These are phyloP conservation scores for Peronospora farinosa DNA, from an alignment of 352 stramenopile genomes.

Conservation along the genomic window DNA sequence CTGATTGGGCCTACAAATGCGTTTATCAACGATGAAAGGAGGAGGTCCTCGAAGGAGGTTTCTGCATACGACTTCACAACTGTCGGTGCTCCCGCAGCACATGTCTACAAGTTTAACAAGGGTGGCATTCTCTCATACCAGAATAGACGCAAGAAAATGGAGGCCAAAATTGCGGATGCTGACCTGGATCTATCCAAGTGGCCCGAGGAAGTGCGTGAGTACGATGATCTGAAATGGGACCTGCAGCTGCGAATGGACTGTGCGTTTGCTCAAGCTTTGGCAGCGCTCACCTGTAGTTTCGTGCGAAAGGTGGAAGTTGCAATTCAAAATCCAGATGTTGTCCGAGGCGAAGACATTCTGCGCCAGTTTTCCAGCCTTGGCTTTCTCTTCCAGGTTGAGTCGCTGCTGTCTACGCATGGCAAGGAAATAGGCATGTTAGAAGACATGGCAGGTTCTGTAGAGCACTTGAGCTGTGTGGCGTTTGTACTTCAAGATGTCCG, in stretches of 20 bases:
- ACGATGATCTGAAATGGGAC: slow-evolving; percentile 83
- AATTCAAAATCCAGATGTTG: slow-evolving; percentile 66
- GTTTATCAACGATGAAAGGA: slow-evolving; percentile 81
- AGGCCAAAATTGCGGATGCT: slow-evolving; percentile 57
- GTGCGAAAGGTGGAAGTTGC: slow-evolving; percentile 84
- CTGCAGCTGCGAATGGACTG: slow-evolving; percentile 79
- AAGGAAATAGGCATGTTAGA: slow-evolving; percentile 96
- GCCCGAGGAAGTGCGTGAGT: slow-evolving; percentile 74
- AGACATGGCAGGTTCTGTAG: slow-evolving; percentile 81
- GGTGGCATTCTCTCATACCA: slow-evolving; percentile 79
- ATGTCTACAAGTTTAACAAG: slow-evolving; percentile 86
- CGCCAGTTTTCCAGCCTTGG: slow-evolving; percentile 75
- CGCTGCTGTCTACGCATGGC: slow-evolving; percentile 90
- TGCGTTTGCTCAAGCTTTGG: slow-evolving; percentile 70
- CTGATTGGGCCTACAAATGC: slow-evolving; percentile 75
- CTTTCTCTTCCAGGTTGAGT: slow-evolving; percentile 89
- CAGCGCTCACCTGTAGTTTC: slow-evolving; percentile 69
- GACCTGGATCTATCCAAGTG: slow-evolving; percentile 73
- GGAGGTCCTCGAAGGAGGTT: slow-evolving; percentile 72
- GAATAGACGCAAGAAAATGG: slow-evolving; percentile 75
- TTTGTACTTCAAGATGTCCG: slow-evolving; percentile 83
- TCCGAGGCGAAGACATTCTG: slow-evolving; percentile 76
- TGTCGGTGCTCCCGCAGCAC: slow-evolving; percentile 68
- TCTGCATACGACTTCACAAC: slow-evolving; percentile 83
- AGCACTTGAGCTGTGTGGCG: slow-evolving; percentile 78